These are phyloP conservation scores for Tausonia pullulans DNA, from an alignment of 1,284 basidiomycete species.

Conservation along the genomic window DNA sequence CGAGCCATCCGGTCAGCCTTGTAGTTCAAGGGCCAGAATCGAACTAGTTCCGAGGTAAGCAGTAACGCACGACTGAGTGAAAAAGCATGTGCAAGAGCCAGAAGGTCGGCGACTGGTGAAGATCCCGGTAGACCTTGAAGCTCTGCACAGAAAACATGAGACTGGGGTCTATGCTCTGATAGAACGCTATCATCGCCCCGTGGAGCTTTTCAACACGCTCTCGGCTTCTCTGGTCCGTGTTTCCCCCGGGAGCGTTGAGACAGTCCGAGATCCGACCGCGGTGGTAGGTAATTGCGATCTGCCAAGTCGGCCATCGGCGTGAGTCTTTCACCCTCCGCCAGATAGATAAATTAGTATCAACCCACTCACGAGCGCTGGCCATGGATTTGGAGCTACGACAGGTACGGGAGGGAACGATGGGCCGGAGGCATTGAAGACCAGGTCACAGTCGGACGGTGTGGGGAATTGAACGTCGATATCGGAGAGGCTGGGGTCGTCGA, in stretches of 20 bases:
- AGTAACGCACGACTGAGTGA: slow-evolving; percentile 10
- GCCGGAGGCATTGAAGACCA: not conserved
- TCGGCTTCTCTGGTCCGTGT: slow-evolving; percentile 2
- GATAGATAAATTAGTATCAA: no score
- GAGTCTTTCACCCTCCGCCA: not conserved
- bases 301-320: not conserved
- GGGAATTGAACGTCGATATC: slow-evolving; percentile 10
- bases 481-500: not conserved
- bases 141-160: slow-evolving; percentile 7
- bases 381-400: not conserved
- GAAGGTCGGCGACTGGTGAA: slow-evolving; percentile 6
- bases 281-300: slow-evolving; percentile 1
- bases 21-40: not conserved
- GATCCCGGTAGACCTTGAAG: slow-evolving; percentile 12
- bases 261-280: slow-evolving; percentile 13
- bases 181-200: slow-evolving; percentile 9
- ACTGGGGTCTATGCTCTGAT: not conserved
- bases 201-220: not conserved
- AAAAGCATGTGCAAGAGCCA: slow-evolving; percentile 13
- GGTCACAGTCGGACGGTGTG: slow-evolving; percentile 8
- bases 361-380: not conserved
- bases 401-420: not conserved
- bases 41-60: not conserved
- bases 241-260: slow-evolving; percentile 1
- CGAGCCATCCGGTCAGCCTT: not conserved